A percentile compares a stretch with the other conserved stretches of the same genome.
These are phyloP conservation scores for Geranomyces michiganensis DNA, from an alignment of 192 early-diverging fungal genomes.

Conservation along the genomic window DNA sequence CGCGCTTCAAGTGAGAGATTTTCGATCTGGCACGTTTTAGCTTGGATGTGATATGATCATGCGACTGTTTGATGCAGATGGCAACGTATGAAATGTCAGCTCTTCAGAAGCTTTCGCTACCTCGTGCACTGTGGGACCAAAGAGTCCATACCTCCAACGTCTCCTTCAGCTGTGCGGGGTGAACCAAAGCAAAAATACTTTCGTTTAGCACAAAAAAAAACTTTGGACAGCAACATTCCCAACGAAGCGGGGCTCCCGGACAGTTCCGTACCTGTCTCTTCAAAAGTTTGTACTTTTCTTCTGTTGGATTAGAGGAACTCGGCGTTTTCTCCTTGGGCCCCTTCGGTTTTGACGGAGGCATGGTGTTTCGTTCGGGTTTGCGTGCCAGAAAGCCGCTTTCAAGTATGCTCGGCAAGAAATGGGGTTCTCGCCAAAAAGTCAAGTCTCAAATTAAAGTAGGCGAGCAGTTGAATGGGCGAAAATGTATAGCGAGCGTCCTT, in stretches of 20 bases:
- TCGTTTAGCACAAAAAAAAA: background rate
- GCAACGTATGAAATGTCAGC: background rate
- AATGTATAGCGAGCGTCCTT: too few relatives aligned
- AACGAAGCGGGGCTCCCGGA: background rate
- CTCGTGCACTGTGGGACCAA: too few relatives aligned
- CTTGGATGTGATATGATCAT: constrained; percentile 29
- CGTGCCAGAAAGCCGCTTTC: too few relatives aligned
- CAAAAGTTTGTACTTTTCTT: constrained; percentile 43
- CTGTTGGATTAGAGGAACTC: constrained; percentile 4
- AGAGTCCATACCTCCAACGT: constrained; percentile 29
- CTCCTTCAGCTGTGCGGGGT: constrained; percentile 31
- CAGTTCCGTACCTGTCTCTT: constrained; percentile 34
- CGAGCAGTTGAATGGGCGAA: too few relatives aligned
- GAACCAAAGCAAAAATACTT: background rate
- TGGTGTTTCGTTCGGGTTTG: too few relatives aligned
- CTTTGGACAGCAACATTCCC: background rate
- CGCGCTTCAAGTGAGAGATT: constrained; percentile 21
- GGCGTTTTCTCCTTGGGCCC: background rate
- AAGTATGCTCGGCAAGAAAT: too few relatives aligned
- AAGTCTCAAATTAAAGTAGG: too few relatives aligned
- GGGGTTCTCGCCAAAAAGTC: too few relatives aligned
- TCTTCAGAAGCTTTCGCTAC: too few relatives aligned
- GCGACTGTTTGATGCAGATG: constrained; percentile 31
- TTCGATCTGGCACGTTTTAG: constrained; percentile 26
- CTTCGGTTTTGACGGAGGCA: background rate